Evolutionary conservation across 495 filamentous ascomycete species (phyloP).

Genomic region (Aspergillus heteromorphus): DNA sequence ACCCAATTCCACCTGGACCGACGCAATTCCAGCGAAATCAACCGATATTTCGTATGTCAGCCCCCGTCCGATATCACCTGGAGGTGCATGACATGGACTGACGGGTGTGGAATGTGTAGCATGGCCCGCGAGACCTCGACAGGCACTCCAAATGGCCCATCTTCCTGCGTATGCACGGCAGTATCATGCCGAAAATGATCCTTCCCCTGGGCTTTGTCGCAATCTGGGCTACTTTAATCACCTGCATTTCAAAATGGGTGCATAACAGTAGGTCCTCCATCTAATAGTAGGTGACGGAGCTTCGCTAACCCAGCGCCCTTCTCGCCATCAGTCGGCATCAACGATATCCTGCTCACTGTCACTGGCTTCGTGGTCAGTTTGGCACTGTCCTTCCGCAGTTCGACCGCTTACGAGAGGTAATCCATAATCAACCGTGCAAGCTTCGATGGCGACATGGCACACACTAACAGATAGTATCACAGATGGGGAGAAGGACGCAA

Average conservation of each 20-base stretch:
- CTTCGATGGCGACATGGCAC: constrained; percentile 2
- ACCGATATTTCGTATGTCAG: constrained; percentile 41
- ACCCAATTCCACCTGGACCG: constrained; percentile 31
- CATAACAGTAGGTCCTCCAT: constrained; percentile 38
- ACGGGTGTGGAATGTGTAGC: constrained; percentile 21
- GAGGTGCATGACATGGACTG: not conserved
- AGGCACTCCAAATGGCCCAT: constrained; percentile 78
- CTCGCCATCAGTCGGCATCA: constrained; percentile 44
- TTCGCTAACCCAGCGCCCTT: not conserved
- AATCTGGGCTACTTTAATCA: constrained; percentile 65
- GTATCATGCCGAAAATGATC: constrained; percentile 75
- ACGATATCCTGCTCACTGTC: constrained; percentile 70
- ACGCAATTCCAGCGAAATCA: constrained; percentile 33
- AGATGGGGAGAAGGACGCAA: constrained; percentile 67
- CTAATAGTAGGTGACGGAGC: not conserved
- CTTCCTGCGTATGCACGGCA: constrained; percentile 75
- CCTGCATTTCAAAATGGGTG: constrained; percentile 51
- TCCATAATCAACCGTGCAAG: not conserved
- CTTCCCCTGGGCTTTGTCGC: constrained; percentile 63
- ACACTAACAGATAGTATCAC: not conserved
- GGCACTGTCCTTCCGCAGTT: constrained; percentile 75
- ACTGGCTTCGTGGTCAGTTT: constrained; percentile 87
- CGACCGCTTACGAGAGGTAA: constrained; percentile 78
- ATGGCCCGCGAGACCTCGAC: constrained; percentile 61
- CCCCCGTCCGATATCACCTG: not conserved